Conservation (phyloP, 2,329 filamentous ascomycete genomes). For the Penicillium aurantiogriseum region DNA sequence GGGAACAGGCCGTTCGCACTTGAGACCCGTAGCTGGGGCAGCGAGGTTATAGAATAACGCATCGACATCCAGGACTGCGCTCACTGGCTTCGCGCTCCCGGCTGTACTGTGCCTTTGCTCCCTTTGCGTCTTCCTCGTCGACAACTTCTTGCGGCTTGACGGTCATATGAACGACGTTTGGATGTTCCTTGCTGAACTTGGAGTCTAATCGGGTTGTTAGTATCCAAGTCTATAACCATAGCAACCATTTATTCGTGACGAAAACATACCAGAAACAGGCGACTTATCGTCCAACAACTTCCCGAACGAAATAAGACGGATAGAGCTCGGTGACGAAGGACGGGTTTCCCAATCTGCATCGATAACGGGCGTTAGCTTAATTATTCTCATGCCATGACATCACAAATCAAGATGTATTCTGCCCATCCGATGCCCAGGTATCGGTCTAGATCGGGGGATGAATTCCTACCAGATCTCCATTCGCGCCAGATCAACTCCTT, state of each 20-base stretch:
- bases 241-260: background rate
- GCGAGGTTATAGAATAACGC: constrained; percentile 56
- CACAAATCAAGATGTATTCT: background rate
- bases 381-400: background rate
- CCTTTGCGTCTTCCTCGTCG: constrained; percentile 74
- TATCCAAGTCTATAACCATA: constrained; percentile 1
- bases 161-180: constrained; percentile 94
- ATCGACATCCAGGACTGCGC: constrained; percentile 61
- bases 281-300: constrained; percentile 88
- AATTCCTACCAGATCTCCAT: constrained; percentile 68
- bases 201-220: constrained; percentile 58
- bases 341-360: constrained; percentile 75
- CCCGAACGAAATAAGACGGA: constrained; percentile 88
- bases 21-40: background rate
- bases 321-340: constrained; percentile 82
- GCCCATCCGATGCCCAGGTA: background rate
- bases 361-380: background rate
- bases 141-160: constrained; percentile 80
- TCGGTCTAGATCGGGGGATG: background rate
- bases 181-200: constrained; percentile 68
- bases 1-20: background rate
- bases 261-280: constrained; percentile 70
- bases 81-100: constrained; percentile 56
- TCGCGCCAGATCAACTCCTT: constrained; percentile 92
- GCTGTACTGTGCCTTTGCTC: constrained; percentile 54